phyloP scores from a whole-genome alignment of 2,329 filamentous ascomycete species.

The Colletotrichum chrysophilum region DNA sequence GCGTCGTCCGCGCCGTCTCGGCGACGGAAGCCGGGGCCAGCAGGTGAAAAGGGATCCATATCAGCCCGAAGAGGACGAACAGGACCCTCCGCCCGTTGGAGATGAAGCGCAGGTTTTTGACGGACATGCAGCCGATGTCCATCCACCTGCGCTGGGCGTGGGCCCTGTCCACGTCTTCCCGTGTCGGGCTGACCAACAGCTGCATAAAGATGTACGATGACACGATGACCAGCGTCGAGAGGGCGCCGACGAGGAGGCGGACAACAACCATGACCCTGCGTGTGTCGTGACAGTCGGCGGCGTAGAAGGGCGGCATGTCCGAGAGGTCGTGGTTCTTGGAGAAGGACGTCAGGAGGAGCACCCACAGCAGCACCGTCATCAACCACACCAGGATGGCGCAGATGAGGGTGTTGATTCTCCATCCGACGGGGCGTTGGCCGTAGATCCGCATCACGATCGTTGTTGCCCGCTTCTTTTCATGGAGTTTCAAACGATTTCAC shows the following conservation, averaged over 20 bases:
- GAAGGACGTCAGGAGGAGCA: background rate
- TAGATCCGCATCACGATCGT: background rate
- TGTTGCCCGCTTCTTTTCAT: background rate
- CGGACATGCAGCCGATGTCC: conserved; percentile 48
- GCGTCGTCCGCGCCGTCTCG: background rate
- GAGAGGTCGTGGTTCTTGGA: background rate
- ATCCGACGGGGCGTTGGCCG: background rate
- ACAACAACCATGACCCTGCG: background rate
- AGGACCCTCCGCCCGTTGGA: conserved; percentile 15
- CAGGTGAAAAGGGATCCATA: conserved; percentile 31
- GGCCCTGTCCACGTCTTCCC: conserved; percentile 38
- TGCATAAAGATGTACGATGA: conserved; percentile 26
- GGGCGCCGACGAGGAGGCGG: conserved; percentile 49
- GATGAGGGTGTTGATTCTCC: background rate
- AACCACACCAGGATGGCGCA: background rate
- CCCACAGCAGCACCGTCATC: background rate
- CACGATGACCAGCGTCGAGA: background rate
- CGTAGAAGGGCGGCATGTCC: background rate
- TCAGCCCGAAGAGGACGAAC: conserved; percentile 26
- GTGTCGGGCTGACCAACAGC: conserved; percentile 18
- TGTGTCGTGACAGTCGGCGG: background rate
- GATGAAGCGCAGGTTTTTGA: conserved; percentile 36
- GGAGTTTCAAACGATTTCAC: background rate
- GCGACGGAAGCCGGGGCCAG: conserved; percentile 26
- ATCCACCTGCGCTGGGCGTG: conserved; percentile 46